Evolutionary conservation across 1,139 yeast genomes (phyloP), one percentile per base, ranked within the genome.

Genomic region (Fermentozyma sake): DNA sequence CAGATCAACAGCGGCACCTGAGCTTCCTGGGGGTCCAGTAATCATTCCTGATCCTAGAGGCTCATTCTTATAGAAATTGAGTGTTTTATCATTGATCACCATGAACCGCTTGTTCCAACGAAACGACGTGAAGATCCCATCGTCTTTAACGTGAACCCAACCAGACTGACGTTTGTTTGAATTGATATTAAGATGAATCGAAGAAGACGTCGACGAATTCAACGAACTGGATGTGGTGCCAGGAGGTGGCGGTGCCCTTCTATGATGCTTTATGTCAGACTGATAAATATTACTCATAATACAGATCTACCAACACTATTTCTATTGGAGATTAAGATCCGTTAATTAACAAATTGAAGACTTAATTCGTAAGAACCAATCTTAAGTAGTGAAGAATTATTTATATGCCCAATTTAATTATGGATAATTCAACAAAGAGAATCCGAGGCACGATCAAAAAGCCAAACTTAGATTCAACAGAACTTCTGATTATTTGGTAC

Each of bases 91-190:
- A 43, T 76, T 76, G 29, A 91, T 64, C 8, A 84, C 79, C 61
- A 89, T 65, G 52, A 68, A 89, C 42, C 94, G 73, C 50, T 87
- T 87, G 35, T 89, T 87, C 97, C 97, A 91, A 43, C 95, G 66
- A 52, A 89, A 86, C 9, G 87, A 76, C 38, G 85, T 73, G 46
- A 68, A 67, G 19, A 84, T 56, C 13, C 96, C 95, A 44, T 89
- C 97, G 45, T 89, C 97, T 52, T 86, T 87, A 31, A 86, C 79
- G 31, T 85, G 84, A 14, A 85, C 89, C 95, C 96, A 89, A 0
- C 97, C 96, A 13, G 60, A 42, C 31, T 60, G 63, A 18, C 67
- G 48, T 32, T 58, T 61, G 28, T 51, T 56, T 22, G 63, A 46
- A 29, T 45, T 44, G 32, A 55, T 38, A 24, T 46, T 50, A 25